Base-by-base conservation (phyloP, 1,284 basidiomycete genomes). In the Naganishia albida region DNA sequence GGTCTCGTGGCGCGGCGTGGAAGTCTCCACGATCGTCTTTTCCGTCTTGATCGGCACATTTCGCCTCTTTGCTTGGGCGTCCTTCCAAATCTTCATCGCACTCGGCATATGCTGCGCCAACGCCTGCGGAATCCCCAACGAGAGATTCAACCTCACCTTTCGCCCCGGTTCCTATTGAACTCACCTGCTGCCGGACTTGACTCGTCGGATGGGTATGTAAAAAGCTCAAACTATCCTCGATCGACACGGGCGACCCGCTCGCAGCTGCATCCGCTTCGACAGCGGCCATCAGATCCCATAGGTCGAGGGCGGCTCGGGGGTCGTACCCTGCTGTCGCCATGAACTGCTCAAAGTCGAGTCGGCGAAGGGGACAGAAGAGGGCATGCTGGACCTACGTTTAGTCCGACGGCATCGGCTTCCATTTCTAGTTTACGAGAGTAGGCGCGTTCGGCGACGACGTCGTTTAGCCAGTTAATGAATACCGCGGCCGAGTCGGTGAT, bases 351-450 rank as follows among this genome's bases (percentile, higher is more conserved):
- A 13, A 20, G 8, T 40, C 18, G 57, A 2, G n/a, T n/a, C n/a
- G 51, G n/a, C 15, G 15, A 16, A 20, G 25, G 18, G 2, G 46
- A 30, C 16, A 38, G 28, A 40, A 26, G 18, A n/a, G 18, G 12
- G 38, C 2, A 23, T 2, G 46, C 6, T 15, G 10, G 25, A 70
- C 76, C 64, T 59, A 81, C 79, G 64, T 81, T 74, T 13, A 84
- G 70, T 2, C 82, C 82, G 1, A 84, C 77, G 12, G 76, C 71
- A 64, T 84, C 82, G 1, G 82, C 82, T 69, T 84, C 82, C 69
- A 77, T 77, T 69, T 84, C 82, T 18, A 84, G 71, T 71, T 82
- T 83, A 43, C 82, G 75, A 26, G 80, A 82, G 67, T 80, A 84
- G 1, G 82, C 82, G 25, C 81, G 71, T 57, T 81, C 76, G 3